Evolutionary conservation across 2,329 filamentous ascomycete species (phyloP).

Genomic region (Beauveria sp.): DNA sequence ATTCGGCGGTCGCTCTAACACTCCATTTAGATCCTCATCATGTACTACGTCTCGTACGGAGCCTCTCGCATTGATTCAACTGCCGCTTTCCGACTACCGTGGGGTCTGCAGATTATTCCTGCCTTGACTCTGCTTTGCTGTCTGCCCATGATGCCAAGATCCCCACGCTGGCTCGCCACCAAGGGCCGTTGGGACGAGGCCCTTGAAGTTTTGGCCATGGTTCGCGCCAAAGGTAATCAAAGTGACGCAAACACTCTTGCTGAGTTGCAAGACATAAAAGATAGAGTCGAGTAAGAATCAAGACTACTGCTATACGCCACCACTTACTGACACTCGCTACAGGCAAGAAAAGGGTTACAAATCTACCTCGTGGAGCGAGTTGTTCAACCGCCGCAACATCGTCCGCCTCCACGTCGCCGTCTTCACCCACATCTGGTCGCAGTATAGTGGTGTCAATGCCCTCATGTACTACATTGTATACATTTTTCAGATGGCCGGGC

Average conservation of each 20-base stretch:
- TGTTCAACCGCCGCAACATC: constrained; percentile 37
- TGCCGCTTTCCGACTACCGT: constrained; percentile 54
- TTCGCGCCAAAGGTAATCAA: constrained; percentile 46
- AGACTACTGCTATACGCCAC: no score
- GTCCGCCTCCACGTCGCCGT: constrained; percentile 37
- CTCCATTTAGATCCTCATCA: constrained; percentile 48
- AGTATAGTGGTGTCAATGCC: constrained; percentile 41
- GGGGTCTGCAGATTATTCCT: constrained; percentile 55
- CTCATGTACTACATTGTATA: constrained; percentile 45
- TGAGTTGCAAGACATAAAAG: constrained; percentile 44
- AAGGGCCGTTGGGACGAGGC: constrained; percentile 50
- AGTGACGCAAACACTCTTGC: constrained; percentile 45
- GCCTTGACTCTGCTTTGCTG: constrained; percentile 47
- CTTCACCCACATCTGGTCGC: constrained; percentile 42
- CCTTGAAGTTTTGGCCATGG: constrained; percentile 39
- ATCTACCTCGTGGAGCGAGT: constrained; percentile 21
- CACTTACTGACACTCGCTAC: not conserved
- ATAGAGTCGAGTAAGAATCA: constrained; percentile 17
- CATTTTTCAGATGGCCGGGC: constrained; percentile 22
- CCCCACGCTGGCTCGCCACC: constrained; percentile 53
- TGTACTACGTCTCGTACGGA: constrained; percentile 60
- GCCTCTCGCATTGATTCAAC: constrained; percentile 49
- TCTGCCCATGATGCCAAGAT: constrained; percentile 50
- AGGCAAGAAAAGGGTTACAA: constrained; percentile 11
- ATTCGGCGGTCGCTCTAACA: not conserved